Base-by-base conservation (phyloP, 2,329 filamentous ascomycete genomes). In the Falciphora oryzae region DNA sequence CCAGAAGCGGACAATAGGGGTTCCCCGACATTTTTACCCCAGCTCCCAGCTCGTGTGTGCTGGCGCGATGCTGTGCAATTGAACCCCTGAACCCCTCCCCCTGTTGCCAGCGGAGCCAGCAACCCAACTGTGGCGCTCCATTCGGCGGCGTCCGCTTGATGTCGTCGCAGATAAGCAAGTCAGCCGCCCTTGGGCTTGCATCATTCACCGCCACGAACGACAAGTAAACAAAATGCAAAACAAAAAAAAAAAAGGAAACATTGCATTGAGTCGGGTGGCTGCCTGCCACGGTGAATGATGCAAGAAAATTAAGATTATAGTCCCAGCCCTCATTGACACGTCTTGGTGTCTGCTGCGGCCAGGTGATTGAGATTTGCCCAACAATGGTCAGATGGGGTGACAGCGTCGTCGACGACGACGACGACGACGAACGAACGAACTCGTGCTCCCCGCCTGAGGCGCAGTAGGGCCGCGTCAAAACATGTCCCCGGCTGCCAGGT, bases 191-290 rank as follows among this genome's bases (percentile, higher is more conserved):
- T n/a, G 44, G 44, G 44, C 22, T 22, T 53, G 44, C 44, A n/a
- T 53, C 22, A 4, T n/a, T 53, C 44, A 53, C 44, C 44, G 44
- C 44, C 44, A 8, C 18, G 44, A 1, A 53, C 44, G 7, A 3
- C 6, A 11, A 53, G 22, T 8, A 35, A 53, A 32, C 28, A 25
- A 61, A 59, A 61, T 38, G 32, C 32, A 64, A 8, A 32, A 32
- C 6, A 14, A 60, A 60, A 56, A 57, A 64, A 53, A 57, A 31
- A 4, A 61, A 57, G 31, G n/a, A n/a, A 29, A 16, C 38, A 44
- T 14, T 22, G 38, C 38, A 44, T 44, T 22, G 4, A 44, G 38
- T 4, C 6, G 16, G 14, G 16, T n/a, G 22, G 6, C 44, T 53
- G 44, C 22, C 22, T n/a, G 44, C 22, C 18, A 22, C 38, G 16